phyloP scores from a whole-genome alignment of 2,329 filamentous ascomycete species.

The Fusarium pseudograminearum region DNA sequence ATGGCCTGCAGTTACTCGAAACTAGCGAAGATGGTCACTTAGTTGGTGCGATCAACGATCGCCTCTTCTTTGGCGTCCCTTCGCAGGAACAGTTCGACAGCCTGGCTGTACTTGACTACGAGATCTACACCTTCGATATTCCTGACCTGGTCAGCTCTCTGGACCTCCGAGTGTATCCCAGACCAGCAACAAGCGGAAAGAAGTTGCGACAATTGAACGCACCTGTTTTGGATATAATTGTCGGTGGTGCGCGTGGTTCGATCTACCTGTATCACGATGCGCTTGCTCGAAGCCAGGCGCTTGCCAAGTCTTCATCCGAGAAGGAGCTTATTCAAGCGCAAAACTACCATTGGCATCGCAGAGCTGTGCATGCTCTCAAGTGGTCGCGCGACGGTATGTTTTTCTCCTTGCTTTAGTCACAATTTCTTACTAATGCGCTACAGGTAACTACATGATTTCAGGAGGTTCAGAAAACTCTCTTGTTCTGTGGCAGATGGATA shows the following conservation, averaged over 20 bases:
- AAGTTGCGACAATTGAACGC: conserved; percentile 46
- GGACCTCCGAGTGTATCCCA: conserved; percentile 66
- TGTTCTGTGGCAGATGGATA: conserved; percentile 94
- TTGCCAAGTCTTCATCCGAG: conserved; percentile 54
- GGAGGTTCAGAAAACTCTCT: conserved; percentile 91
- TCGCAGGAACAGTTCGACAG: conserved; percentile 38
- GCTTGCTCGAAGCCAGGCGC: conserved; percentile 66
- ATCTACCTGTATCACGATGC: conserved; percentile 87
- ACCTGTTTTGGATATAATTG: conserved; percentile 74
- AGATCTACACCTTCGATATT: conserved; percentile 69
- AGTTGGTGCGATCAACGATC: conserved; percentile 55
- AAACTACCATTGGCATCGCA: conserved; percentile 91
- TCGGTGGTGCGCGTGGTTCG: conserved; percentile 81
- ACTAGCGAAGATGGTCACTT: conserved; percentile 68
- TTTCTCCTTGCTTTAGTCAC: not conserved
- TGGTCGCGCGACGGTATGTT: conserved; percentile 88
- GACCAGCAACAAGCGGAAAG: conserved; percentile 37
- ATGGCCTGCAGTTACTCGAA: conserved; percentile 58
- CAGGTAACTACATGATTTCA: conserved; percentile 93
- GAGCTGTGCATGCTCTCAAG: conserved; percentile 84
- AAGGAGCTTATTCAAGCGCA: conserved; percentile 68
- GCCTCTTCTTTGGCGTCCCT: conserved; percentile 53
- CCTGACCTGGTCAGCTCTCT: conserved; percentile 75
- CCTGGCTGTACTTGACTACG: conserved; percentile 57
- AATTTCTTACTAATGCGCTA: conserved; percentile 47